phyloP scores from a whole-genome alignment of 331 rosid species.

The Stylosanthes scabra region DNA sequence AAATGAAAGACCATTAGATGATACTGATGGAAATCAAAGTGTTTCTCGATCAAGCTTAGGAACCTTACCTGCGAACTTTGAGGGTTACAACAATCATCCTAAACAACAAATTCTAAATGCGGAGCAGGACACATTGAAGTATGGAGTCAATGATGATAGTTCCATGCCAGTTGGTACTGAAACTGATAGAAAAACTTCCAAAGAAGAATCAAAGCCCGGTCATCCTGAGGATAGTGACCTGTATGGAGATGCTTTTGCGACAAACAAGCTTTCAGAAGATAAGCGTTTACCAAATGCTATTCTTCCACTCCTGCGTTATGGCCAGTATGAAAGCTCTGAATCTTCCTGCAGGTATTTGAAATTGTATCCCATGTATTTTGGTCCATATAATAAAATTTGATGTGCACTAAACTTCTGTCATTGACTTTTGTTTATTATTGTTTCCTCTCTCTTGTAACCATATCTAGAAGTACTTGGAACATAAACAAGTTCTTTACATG shows the following conservation, averaged over 20 bases:
- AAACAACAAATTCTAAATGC: constrained; percentile 52
- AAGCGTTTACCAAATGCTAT: constrained; percentile 85
- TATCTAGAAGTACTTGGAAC: constrained; percentile 8
- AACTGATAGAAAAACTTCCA: constrained; percentile 43
- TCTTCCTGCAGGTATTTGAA: constrained; percentile 86
- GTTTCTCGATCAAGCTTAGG: constrained; percentile 50
- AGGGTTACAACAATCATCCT: constrained; percentile 40
- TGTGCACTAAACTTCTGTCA: constrained; percentile 4
- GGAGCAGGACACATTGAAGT: constrained; percentile 46
- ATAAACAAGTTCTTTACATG: constrained; percentile 6
- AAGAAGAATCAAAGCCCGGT: constrained; percentile 50
- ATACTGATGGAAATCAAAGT: constrained; percentile 45
- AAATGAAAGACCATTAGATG: constrained; percentile 51
- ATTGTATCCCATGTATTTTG: constrained; percentile 11
- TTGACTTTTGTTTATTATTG: background rate
- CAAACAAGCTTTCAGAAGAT: constrained; percentile 73
- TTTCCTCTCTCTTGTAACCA: background rate
- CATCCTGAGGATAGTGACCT: constrained; percentile 62
- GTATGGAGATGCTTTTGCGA: constrained; percentile 58
- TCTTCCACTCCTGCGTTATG: constrained; percentile 80
- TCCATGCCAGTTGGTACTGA: constrained; percentile 54
- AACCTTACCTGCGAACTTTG: constrained; percentile 42
- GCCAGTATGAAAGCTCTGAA: constrained; percentile 98
- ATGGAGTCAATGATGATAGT: constrained; percentile 33
- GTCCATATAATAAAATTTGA: background rate